Percentiles rank a stretch among this genome's conserved stretches.
phyloP scores from a whole-genome alignment of 768 basidiomycete genomes.

The Termitomyces sp. region DNA sequence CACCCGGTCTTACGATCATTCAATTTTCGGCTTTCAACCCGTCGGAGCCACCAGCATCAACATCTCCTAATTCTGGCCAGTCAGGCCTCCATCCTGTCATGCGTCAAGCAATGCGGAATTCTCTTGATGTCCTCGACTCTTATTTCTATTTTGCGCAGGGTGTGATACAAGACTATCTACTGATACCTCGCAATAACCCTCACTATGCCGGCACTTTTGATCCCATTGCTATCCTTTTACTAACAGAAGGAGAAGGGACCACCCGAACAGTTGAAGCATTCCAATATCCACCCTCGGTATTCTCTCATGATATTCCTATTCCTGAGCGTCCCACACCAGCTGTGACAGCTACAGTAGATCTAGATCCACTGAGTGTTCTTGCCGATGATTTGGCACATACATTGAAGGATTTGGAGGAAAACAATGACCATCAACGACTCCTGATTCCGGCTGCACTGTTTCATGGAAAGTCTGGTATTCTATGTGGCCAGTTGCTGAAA shows the following conservation, averaged over 20 bases:
- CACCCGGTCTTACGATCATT: constrained; percentile 63
- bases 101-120: constrained; percentile 62
- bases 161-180: constrained; percentile 73
- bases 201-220: constrained; percentile 69
- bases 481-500: constrained; percentile 41
- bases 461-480: constrained; percentile 34
- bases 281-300: constrained; percentile 67
- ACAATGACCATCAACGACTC: constrained; percentile 34
- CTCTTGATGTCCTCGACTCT: constrained; percentile 43
- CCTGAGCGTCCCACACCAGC: not conserved
- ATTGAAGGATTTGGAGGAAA: constrained; percentile 33
- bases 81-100: constrained; percentile 39
- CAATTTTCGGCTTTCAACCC: constrained; percentile 67
- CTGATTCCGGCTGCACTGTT: constrained; percentile 34
- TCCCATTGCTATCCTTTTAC: constrained; percentile 62
- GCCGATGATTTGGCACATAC: constrained; percentile 40
- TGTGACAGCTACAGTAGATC: constrained; percentile 7
- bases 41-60: constrained; percentile 37
- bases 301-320: constrained; percentile 14
- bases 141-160: constrained; percentile 59
- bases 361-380: constrained; percentile 21
- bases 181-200: constrained; percentile 68
- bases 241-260: constrained; percentile 48
- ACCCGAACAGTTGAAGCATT: constrained; percentile 57
- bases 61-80: constrained; percentile 28